Base-by-base conservation (phyloP, 106 monocot genomes). In the Amphibolis antarctica region DNA sequence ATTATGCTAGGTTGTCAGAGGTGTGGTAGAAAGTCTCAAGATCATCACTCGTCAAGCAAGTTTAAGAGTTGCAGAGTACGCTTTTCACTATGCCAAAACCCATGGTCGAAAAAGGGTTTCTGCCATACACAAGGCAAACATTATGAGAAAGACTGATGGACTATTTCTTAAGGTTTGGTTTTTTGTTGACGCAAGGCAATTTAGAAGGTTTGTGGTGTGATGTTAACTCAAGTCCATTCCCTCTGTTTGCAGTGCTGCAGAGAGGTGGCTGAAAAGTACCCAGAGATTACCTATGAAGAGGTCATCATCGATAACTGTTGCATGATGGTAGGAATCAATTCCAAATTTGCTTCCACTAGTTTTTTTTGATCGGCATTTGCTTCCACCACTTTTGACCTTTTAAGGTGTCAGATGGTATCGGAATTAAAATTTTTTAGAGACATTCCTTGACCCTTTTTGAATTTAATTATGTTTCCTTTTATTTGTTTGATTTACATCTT, bases 71-170 rank as follows among this genome's bases (percentile, higher is more conserved):
- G 89, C 94, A 62, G 94, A 96, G 60, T 96, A 96, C 78, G 94
- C 94, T 61, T 90, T 94, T 71, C 83, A 89, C 58, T 94, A 89
- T 82, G 94, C 94, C 15, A 75, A 82, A 71, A 24, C 86, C 14
- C 74, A 96, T 71, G 86, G 89, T 24, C 76, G 89, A 15, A 43
- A 90, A 50, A 90, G 86, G 69, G 89, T 96, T n/a, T 96, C 94
- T 26, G 94, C 94, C 20, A 96, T 89, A 54, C 94, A 96, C 66
- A 96, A 96, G 76, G 94, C 94, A 59, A 96, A 96, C 71, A 96
- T 96, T 43, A 96, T 96, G 94, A 81, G 86, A 66, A 96, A 86
- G 62, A 86, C 89, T 12, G 94, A 96, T 58, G 94, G 89, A 5
- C 84, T 89, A 66, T 96, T 96, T 49, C 89, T 96, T 20, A 96